A percentile compares a stretch with the other conserved stretches of the same genome.
Conservation (phyloP, 169 alveolate species). For the Plasmodium reichenowi region DNA sequence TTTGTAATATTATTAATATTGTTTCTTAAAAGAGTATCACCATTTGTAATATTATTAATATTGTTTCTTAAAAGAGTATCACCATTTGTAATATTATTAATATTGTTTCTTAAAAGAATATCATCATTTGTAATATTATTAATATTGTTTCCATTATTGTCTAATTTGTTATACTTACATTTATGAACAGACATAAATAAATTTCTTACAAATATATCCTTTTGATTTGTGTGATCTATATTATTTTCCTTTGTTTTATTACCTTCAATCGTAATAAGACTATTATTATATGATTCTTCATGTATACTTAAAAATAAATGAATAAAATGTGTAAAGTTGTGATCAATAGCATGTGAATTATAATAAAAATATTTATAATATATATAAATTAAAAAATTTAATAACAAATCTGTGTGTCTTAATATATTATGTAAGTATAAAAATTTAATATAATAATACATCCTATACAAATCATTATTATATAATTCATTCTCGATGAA, state of each 20-base stretch:
- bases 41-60: too few relatives aligned
- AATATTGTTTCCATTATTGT: too few relatives aligned
- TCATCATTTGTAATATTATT: too few relatives aligned
- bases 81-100: too few relatives aligned
- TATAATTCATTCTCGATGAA: constrained; percentile 25
- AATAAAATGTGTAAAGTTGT: constrained; percentile 37
- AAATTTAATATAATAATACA: constrained; percentile 56
- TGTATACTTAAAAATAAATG: constrained; percentile 64
- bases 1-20: neutral
- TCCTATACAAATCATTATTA: constrained; percentile 30
- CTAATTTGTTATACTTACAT: too few relatives aligned
- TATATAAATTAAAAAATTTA: constrained; percentile 58
- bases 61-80: too few relatives aligned
- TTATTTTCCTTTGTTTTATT: constrained; percentile 18
- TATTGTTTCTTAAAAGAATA: too few relatives aligned
- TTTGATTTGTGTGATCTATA: neutral
- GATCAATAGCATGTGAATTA: constrained; percentile 29
- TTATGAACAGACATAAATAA: too few relatives aligned
- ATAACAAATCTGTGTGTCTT: constrained; percentile 34
- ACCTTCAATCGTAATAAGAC: constrained; percentile 10
- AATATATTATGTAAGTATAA: constrained; percentile 29
- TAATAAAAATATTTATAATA: constrained; percentile 73
- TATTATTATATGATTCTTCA: constrained; percentile 51
- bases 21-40: too few relatives aligned
- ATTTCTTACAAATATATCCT: neutral